These are phyloP conservation scores for Phialophora macrospora DNA, from an alignment of 2,329 filamentous ascomycete species.

Conservation along the genomic window DNA sequence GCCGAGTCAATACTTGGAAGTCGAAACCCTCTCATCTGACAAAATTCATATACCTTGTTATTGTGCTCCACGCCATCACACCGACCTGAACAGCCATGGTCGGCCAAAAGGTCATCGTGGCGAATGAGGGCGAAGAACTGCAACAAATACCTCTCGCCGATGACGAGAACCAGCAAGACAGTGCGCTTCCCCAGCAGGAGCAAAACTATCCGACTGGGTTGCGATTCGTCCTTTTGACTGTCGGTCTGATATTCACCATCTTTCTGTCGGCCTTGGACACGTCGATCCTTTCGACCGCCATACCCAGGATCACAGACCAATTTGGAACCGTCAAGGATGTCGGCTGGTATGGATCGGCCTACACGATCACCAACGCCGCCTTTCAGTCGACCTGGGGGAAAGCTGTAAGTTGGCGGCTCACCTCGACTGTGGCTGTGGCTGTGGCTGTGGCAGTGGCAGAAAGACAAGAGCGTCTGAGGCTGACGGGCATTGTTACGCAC, in stretches of 20 bases:
- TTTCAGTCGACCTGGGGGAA: slow-evolving; percentile 60
- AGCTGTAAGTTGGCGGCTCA: slow-evolving; percentile 52
- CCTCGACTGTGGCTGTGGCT: slow-evolving; percentile 39
- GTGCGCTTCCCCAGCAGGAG: slow-evolving; percentile 2
- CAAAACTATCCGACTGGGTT: slow-evolving; percentile 24
- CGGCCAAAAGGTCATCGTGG: neutral
- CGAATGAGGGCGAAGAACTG: neutral
- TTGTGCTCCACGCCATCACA: neutral
- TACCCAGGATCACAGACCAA: slow-evolving; percentile 42
- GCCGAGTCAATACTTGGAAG: neutral
- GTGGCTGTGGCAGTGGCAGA: neutral
- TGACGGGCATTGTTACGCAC: neutral
- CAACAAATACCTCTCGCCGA: neutral
- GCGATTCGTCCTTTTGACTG: slow-evolving; percentile 23
- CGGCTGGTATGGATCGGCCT: slow-evolving; percentile 48
- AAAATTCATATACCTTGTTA: neutral
- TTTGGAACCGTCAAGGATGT: slow-evolving; percentile 46
- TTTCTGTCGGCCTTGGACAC: slow-evolving; percentile 40
- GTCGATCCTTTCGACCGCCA: slow-evolving; percentile 43
- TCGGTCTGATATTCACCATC: slow-evolving; percentile 30
- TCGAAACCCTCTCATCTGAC: neutral
- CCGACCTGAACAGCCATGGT: neutral
- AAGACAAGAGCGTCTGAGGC: neutral
- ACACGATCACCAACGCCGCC: slow-evolving; percentile 55
- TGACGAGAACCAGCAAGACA: neutral